These are phyloP conservation scores for Citrus mangshanensis DNA, from an alignment of 345 rosid genomes.

Conservation along the genomic window DNA sequence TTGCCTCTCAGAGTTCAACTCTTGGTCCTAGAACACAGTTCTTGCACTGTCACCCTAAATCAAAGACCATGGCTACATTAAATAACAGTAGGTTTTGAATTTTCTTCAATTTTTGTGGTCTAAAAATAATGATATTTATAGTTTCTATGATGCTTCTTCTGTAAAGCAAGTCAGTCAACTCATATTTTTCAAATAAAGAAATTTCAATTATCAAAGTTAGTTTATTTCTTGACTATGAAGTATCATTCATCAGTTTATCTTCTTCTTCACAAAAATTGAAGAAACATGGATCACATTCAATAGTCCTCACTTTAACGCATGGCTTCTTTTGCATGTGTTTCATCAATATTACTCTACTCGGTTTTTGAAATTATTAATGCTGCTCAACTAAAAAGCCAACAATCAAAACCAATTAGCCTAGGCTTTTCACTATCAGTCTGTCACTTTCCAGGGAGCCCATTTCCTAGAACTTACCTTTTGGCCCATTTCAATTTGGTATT, in stretches of 20 bases:
- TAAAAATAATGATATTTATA: too few species aligned
- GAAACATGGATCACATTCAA: not conserved
- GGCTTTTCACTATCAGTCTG: slow-evolving; percentile 13
- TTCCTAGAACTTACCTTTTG: slow-evolving; percentile 31
- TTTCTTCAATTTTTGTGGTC: too few species aligned
- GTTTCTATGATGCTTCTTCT: too few species aligned
- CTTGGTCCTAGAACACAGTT: too few species aligned
- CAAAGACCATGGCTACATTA: too few species aligned
- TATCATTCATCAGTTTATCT: not conserved
- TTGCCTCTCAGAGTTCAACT: too few species aligned
- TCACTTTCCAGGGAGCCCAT: not conserved
- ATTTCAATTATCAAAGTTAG: too few species aligned
- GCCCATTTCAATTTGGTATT: slow-evolving; percentile 23
- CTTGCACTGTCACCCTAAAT: too few species aligned
- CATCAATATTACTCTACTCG: not conserved
- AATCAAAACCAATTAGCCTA: not conserved
- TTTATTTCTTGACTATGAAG: too few species aligned
- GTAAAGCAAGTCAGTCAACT: too few species aligned
- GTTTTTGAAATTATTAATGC: not conserved
- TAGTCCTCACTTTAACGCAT: not conserved
- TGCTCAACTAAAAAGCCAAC: slow-evolving; percentile 7
- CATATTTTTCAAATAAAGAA: too few species aligned
- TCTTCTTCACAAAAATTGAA: not conserved
- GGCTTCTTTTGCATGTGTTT: not conserved
- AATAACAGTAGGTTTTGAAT: too few species aligned